Evolutionary conservation across 1,284 basidiomycete genomes (phyloP).

Genomic region (Irpex sp.): DNA sequence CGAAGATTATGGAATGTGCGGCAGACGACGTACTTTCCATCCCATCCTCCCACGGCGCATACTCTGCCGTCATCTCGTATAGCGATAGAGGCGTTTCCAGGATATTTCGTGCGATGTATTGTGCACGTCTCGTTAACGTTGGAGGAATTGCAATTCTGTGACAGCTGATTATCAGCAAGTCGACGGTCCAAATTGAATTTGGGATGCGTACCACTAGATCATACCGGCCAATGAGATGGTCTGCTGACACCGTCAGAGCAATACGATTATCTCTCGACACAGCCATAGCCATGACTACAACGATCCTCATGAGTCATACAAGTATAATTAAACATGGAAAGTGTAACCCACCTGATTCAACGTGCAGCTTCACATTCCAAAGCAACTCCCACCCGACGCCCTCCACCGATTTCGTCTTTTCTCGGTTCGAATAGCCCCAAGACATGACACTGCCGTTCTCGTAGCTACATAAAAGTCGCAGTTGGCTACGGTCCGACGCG

Average conservation of each 20-base stretch:
- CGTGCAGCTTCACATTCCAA: slow-evolving; percentile 72
- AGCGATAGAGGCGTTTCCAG: slow-evolving; percentile 72
- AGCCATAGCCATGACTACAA: slow-evolving; percentile 82
- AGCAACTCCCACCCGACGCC: slow-evolving; percentile 69
- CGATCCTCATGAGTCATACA: neutral
- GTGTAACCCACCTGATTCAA: slow-evolving; percentile 65
- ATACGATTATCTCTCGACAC: slow-evolving; percentile 57
- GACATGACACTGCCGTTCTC: slow-evolving; percentile 79
- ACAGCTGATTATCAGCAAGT: neutral
- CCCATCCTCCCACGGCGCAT: slow-evolving; percentile 86
- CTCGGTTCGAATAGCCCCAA: slow-evolving; percentile 43
- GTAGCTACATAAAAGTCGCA: slow-evolving; percentile 69
- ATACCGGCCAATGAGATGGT: slow-evolving; percentile 75
- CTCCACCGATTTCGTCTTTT: slow-evolving; percentile 54
- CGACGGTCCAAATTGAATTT: neutral
- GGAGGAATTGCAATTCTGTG: slow-evolving; percentile 8
- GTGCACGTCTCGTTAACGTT: slow-evolving; percentile 21
- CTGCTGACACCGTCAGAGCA: slow-evolving; percentile 80
- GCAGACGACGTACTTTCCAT: slow-evolving; percentile 63
- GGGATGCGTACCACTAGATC: slow-evolving; percentile 43
- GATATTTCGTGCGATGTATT: slow-evolving; percentile 64
- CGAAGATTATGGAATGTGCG: neutral
- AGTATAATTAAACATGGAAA: neutral
- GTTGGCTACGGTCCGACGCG: slow-evolving; percentile 31
- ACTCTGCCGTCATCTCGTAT: slow-evolving; percentile 76